Base-by-base conservation (phyloP, 2,329 filamentous ascomycete species). In the Fusarium luffae region DNA sequence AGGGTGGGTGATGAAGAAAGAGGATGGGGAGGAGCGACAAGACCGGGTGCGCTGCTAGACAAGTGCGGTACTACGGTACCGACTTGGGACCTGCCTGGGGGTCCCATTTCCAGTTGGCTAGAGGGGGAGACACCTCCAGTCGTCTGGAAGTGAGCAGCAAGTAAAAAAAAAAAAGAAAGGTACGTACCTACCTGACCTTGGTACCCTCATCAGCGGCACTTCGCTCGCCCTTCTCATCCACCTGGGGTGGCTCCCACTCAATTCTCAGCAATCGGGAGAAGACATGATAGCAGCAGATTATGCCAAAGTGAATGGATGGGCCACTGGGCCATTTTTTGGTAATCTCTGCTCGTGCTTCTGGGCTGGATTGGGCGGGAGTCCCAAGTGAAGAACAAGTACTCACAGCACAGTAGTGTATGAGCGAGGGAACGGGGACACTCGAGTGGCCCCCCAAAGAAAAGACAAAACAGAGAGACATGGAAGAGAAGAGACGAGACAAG, bases 11-110 rank as follows among this genome's bases (percentile, higher is more conserved):
- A 74, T 73, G 68, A 70, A 75, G 74, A 75, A 74, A 74, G 76
- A 78, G 72, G 74, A 78, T 74, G 75, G 77, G 78, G 77, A 80
- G 75, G 78, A 79, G 77, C 78, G 77, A 79, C 77, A 75, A 76
- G 74, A 68, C 70, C 68, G 75, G 76, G 74, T 73, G 75, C 76
- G 71, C 76, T 71, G 49, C 69, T 69, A 72, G 72, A 75, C 69
- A 71, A 72, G 73, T 74, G 73, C 61, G 74, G 74, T 75, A 72
- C 74, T 63, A 32, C 66, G 72, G 73, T 74, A 71, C 74, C 63
- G 59, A 68, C 74, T 65, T 75, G 70, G 64, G 70, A 62, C 61
- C 70, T 71, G 66, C 70, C 66, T 72, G 65, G 70, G 69, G 72
- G 58, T 66, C 62, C 68, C 67, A 69, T 69, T 69, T 70, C 68